Base-by-base conservation (phyloP, 164 flowering plant genomes). In the Liriodendron chinense region DNA sequence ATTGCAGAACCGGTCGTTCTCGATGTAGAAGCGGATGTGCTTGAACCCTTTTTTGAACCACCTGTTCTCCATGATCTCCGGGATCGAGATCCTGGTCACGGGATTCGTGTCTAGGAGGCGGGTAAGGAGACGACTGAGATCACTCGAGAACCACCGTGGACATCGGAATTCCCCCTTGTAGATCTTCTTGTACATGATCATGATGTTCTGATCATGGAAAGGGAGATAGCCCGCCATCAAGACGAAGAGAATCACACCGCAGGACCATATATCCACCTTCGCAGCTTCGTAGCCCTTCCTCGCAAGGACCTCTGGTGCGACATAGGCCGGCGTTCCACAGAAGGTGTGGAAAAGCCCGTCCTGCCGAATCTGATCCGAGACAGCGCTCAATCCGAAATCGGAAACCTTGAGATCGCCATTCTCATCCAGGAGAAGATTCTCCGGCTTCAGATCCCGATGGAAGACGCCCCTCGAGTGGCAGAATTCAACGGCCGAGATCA, bases 161-260 rank as follows among this genome's bases (percentile, higher is more conserved):
- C 84, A 84, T 26, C 86, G 72, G 70, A 84, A 84, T 47, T 82
- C 83, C 23, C 86, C 86, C 21, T 74, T 80, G 73, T 84, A 82
- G 73, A 84, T 84, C 82, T 82, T 84, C 74, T 69, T 76, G 48
- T 84, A 84, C 83, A 84, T 77, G n/a, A 72, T 69, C 86, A 84
- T 79, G 64, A 84, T 61, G 64, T 84, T 84, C 71, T 77, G 85
- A 70, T 84, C 86, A 28, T 82, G 78, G 73, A 84, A 84, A 1
- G 85, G 86, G 25, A 82, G 76, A 67, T 84, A 80, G 1, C 83
- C 86, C 12, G 86, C 86, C 83, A 82, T 84, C n/a, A 84, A 67
- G 21, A 84, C 83, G 47, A 80, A 80, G 23, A 82, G 71, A 3
- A 81, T 74, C 14, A 84, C 81, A n/a, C 86, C 84, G 57, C 84